These are phyloP conservation scores for Podospora australis DNA, from an alignment of 495 filamentous ascomycete species.

Conservation along the genomic window DNA sequence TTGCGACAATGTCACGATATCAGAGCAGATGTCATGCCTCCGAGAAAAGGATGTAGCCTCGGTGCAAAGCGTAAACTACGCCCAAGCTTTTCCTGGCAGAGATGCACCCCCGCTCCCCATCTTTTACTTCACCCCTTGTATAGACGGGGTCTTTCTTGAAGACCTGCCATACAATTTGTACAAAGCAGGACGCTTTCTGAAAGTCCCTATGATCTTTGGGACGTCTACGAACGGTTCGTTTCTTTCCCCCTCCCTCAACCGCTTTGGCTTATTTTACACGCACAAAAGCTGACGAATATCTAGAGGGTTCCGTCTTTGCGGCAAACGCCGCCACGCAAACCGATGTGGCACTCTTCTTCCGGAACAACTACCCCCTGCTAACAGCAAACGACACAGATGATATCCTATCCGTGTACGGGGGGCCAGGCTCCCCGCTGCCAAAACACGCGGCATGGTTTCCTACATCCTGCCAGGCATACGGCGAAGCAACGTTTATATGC, in stretches of 20 bases:
- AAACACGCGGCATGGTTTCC: constrained; percentile 33
- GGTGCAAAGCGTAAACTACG: constrained; percentile 49
- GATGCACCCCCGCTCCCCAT: constrained; percentile 41
- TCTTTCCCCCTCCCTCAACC: too few species aligned
- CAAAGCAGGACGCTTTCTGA: constrained; percentile 20
- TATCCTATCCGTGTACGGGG: constrained; percentile 29
- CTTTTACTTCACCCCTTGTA: constrained; percentile 52
- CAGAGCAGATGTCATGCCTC: constrained; percentile 43
- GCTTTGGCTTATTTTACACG: background rate
- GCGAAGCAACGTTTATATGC: constrained; percentile 60
- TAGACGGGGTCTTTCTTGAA: constrained; percentile 53
- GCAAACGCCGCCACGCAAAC: constrained; percentile 35
- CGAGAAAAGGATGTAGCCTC: constrained; percentile 36
- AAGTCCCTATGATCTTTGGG: constrained; percentile 31
- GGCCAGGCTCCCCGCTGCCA: constrained; percentile 17
- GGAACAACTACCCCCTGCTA: constrained; percentile 39
- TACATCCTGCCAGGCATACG: constrained; percentile 45
- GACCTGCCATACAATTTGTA: constrained; percentile 30
- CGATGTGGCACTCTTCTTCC: constrained; percentile 44
- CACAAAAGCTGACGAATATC: background rate
- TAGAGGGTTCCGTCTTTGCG: constrained; percentile 47
- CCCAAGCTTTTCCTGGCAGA: constrained; percentile 39
- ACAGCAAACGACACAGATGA: constrained; percentile 40
- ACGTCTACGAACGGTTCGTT: constrained; percentile 38
- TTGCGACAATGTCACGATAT: constrained; percentile 11